A percentile compares a stretch with the other conserved stretches of the same genome.
Evolutionary conservation across 2,329 filamentous ascomycete species (phyloP).

Genomic region (Magnaporthiopsis poae): DNA sequence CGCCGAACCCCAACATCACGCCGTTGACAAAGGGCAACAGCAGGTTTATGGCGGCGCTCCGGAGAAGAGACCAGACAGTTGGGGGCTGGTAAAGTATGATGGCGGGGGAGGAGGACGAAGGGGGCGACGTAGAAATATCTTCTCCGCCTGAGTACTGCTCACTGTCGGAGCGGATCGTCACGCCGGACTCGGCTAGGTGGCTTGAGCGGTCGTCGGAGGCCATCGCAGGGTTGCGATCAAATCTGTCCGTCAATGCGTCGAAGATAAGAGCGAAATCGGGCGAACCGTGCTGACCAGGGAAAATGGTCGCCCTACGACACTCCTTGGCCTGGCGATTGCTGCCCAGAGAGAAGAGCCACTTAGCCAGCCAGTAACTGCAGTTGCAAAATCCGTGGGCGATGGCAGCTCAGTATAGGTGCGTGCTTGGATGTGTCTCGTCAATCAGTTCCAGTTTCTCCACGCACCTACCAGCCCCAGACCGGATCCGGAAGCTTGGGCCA

Average conservation of each 20-base stretch:
- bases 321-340: too few relatives aligned
- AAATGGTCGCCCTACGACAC: background rate
- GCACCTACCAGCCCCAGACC: background rate
- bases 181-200: constrained; percentile 59
- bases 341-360: too few relatives aligned
- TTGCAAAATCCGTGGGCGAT: too few relatives aligned
- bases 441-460: background rate
- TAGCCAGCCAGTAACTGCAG: too few relatives aligned
- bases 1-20: constrained; percentile 94
- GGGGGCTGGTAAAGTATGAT: constrained; percentile 83
- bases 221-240: constrained; percentile 31
- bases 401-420: too few relatives aligned
- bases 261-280: background rate
- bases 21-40: constrained; percentile 92
- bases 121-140: constrained; percentile 50
- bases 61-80: constrained; percentile 72
- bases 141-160: constrained; percentile 67
- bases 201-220: constrained; percentile 40
- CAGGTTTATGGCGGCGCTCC: constrained; percentile 91
- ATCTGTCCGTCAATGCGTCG: background rate
- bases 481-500: background rate
- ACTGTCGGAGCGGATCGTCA: constrained; percentile 74
- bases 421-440: background rate
- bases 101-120: constrained; percentile 54
- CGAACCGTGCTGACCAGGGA: background rate